Evolutionary conservation across 768 basidiomycete species (phyloP).

Genomic region (Russula griseocarnosa): DNA sequence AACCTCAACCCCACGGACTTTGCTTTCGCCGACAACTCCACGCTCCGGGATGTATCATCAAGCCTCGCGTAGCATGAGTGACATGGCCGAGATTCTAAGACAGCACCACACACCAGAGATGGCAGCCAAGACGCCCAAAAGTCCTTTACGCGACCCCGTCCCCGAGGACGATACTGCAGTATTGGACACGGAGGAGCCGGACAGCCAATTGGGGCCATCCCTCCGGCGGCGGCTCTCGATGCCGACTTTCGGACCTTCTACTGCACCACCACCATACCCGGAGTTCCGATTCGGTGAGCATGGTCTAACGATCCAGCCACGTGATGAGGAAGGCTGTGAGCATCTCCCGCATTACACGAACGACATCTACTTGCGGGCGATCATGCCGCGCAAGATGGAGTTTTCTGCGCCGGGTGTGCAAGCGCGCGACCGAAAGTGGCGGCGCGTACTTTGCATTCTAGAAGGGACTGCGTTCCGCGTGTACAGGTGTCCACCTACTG

Average conservation of each 20-base stretch:
- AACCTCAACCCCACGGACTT: slow-evolving; percentile 22
- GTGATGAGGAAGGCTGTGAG: slow-evolving; percentile 85
- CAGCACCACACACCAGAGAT: slow-evolving; percentile 16
- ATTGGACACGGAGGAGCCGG: slow-evolving; percentile 10
- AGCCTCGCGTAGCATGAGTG: slow-evolving; percentile 25
- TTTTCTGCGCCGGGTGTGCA: slow-evolving; percentile 81
- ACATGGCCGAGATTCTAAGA: slow-evolving; percentile 23
- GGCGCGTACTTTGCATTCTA: slow-evolving; percentile 78
- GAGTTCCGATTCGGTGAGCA: slow-evolving; percentile 37
- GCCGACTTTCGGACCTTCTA: slow-evolving; percentile 58
- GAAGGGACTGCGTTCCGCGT: slow-evolving; percentile 89
- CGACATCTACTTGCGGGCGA: slow-evolving; percentile 70
- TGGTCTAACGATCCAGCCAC: slow-evolving; percentile 39
- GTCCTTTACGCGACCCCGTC: not conserved
- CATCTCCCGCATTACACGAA: slow-evolving; percentile 79
- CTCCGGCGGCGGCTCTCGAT: slow-evolving; percentile 63
- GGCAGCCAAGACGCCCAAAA: slow-evolving; percentile 9
- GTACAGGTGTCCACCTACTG: slow-evolving; percentile 52
- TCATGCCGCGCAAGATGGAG: slow-evolving; percentile 91
- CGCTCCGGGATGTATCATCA: slow-evolving; percentile 25
- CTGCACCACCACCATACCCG: slow-evolving; percentile 69
- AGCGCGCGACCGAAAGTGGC: slow-evolving; percentile 89
- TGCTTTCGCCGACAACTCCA: slow-evolving; percentile 32
- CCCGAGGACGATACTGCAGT: slow-evolving; percentile 5
- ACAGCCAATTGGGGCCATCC: slow-evolving; percentile 35